phyloP scores from a whole-genome alignment of 306 rosid genomes.

The Inga leiocalycina region DNA sequence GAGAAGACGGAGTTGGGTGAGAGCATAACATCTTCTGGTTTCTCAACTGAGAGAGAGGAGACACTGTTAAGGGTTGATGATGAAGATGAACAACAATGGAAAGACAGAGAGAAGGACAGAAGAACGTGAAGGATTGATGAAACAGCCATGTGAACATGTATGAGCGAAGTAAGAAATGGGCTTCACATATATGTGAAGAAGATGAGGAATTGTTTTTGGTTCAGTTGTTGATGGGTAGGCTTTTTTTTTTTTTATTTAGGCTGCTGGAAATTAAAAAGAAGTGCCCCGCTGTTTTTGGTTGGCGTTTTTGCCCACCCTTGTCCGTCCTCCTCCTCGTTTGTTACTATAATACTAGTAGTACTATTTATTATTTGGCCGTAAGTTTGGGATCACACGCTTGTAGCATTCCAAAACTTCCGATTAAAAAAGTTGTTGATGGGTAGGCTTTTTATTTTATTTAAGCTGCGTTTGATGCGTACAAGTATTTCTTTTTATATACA shows the following conservation, averaged over 20 bases:
- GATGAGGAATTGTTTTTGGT: neutral
- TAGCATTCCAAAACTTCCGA: too few species aligned
- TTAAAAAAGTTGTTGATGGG: too few species aligned
- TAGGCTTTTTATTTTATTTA: too few species aligned
- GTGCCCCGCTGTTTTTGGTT: too few species aligned
- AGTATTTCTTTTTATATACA: too few species aligned
- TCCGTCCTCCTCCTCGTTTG: too few species aligned
- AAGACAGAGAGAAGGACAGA: neutral
- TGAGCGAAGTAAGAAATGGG: neutral
- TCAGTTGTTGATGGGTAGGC: neutral
- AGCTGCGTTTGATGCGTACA: too few species aligned
- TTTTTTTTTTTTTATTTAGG: neutral
- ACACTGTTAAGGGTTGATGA: neutral
- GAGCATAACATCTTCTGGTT: neutral
- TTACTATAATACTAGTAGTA: too few species aligned
- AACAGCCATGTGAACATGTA: neutral
- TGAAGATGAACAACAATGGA: neutral
- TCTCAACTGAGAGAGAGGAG: conserved; percentile 32
- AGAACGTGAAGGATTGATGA: neutral
- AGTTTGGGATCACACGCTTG: too few species aligned
- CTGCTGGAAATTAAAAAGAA: neutral
- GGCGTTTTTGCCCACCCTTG: too few species aligned
- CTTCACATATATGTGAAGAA: too few species aligned
- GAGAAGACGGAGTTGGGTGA: conserved; percentile 26
- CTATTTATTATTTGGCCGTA: too few species aligned